Evolutionary conservation across 768 basidiomycete genomes (phyloP), one percentile per base, ranked within the genome.

Genomic region (Stropharia rugosoannulata): DNA sequence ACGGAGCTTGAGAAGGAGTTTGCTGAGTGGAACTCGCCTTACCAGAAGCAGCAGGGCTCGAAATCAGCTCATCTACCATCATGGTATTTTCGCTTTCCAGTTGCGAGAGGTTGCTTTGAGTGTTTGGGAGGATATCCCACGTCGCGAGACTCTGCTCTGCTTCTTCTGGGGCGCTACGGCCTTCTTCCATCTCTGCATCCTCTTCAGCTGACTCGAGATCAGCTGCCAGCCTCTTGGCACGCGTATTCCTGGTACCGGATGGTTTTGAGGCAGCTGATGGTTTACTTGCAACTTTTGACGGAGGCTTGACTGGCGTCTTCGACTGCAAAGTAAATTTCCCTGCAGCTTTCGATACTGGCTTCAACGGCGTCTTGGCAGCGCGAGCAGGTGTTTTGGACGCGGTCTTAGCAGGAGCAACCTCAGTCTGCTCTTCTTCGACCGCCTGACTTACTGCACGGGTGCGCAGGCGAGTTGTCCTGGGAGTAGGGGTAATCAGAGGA

Each of bases 1-100:
- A 64, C 13, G 80, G 78, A 15, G 59, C 61, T 49, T 54, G 50
- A 45, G 37, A 22, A 7, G 16, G 7, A 9, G 22, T 29, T 15
- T 35, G 32, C 41, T 47, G 47, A 42, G 39, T 27, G n/a, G 58
- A 22, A 32, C 48, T 38, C n/a, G 43, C 45, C 8, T 43, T 42
- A 37, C 61, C 43, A 11, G 49, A 49, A 38, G 60, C 39, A 16
- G 47, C 51, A 36, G 60, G 57, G 56, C 65, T 66, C 3, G 70
- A 67, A 52, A 63, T 56, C 18, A 73, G 57, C 42, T 73, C 70
- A 49, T 73, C 72, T 9, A 68, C 51, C 66, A 70, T 68, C 36
- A 54, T 55, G 51, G 45, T 60, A 11, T 55, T 59, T 29, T 64
- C 64, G 40, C 55, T 59, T 38, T 55, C 60, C 25, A 51, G 38